Evolutionary conservation across 768 basidiomycete species (phyloP).

Genomic region (Paxillus rubicundulus): DNA sequence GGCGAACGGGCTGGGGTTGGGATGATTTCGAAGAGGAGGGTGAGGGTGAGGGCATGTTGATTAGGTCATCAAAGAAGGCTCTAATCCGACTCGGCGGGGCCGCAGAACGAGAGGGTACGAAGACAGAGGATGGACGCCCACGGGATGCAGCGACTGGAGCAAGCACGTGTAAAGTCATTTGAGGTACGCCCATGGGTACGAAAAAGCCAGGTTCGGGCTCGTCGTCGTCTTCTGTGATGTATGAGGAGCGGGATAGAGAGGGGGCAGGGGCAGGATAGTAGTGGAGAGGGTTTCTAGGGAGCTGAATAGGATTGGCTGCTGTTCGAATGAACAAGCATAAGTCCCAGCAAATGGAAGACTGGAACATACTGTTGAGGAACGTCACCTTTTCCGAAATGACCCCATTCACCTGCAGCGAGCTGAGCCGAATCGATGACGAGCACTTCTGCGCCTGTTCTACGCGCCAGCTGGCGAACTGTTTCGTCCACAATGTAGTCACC

Average conservation of each 20-base stretch:
- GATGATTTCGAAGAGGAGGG: constrained; percentile 25
- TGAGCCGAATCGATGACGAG: constrained; percentile 82
- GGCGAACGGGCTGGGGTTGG: constrained; percentile 35
- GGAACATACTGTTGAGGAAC: not conserved
- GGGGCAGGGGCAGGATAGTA: constrained; percentile 40
- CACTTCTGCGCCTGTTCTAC: constrained; percentile 73
- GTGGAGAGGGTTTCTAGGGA: constrained; percentile 77
- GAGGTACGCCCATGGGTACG: constrained; percentile 33
- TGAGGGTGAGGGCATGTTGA: constrained; percentile 56
- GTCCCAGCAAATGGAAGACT: constrained; percentile 8
- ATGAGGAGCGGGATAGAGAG: constrained; percentile 27
- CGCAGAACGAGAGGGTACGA: constrained; percentile 40
- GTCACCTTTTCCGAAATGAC: constrained; percentile 76
- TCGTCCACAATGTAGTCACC: constrained; percentile 80
- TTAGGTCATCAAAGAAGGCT: constrained; percentile 72
- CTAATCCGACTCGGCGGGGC: constrained; percentile 56
- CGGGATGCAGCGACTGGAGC: constrained; percentile 35
- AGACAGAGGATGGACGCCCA: constrained; percentile 31
- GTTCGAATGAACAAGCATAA: not conserved
- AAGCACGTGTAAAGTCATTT: constrained; percentile 48
- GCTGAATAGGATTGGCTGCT: constrained; percentile 69
- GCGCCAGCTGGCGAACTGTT: constrained; percentile 75
- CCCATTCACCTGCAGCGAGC: constrained; percentile 85
- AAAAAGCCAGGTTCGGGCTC: constrained; percentile 50
- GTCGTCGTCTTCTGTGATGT: constrained; percentile 39